Evolutionary conservation across 2,329 filamentous ascomycete genomes (phyloP).

Genomic region (Fusarium cicatricum): DNA sequence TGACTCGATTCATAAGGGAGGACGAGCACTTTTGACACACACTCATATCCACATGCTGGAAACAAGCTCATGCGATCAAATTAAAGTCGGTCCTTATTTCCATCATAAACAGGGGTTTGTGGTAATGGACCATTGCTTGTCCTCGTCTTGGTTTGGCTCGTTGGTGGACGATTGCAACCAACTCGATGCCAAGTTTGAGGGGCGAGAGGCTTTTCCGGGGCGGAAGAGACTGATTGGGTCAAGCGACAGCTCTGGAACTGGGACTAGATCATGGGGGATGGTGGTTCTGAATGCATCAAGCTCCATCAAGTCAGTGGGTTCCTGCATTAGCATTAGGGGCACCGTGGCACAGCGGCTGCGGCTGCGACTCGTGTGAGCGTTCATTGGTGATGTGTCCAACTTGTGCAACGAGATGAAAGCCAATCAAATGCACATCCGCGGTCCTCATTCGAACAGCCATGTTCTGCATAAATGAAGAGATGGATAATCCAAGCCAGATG

Average conservation of each 20-base stretch:
- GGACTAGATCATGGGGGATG: conserved; percentile 3
- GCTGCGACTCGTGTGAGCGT: conserved; percentile 9
- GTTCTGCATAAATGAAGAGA: conserved; percentile 8
- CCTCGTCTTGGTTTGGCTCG: conserved; percentile 5
- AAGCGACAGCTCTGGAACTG: neutral
- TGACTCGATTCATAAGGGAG: conserved; percentile 19
- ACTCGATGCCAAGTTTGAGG: conserved; percentile 30
- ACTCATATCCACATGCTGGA: conserved; percentile 20
- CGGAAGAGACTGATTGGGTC: neutral
- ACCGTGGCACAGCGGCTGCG: conserved; percentile 17
- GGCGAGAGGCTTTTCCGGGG: conserved; percentile 14
- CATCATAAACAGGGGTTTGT: conserved; percentile 4
- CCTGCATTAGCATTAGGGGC: conserved; percentile 42
- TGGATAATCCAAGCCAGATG: neutral
- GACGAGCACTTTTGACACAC: conserved; percentile 13
- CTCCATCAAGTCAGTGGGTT: conserved; percentile 28
- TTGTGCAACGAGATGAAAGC: conserved; percentile 24
- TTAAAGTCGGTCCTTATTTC: conserved; percentile 15
- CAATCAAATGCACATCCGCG: conserved; percentile 20
- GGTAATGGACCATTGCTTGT: conserved; percentile 11
- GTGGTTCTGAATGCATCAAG: neutral
- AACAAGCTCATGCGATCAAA: conserved; percentile 24
- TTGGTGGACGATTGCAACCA: neutral
- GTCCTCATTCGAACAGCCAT: conserved; percentile 9
- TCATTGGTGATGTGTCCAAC: conserved; percentile 28